phyloP scores from a whole-genome alignment of 2,329 filamentous ascomycete genomes.

The Xylariaceae sp. region DNA sequence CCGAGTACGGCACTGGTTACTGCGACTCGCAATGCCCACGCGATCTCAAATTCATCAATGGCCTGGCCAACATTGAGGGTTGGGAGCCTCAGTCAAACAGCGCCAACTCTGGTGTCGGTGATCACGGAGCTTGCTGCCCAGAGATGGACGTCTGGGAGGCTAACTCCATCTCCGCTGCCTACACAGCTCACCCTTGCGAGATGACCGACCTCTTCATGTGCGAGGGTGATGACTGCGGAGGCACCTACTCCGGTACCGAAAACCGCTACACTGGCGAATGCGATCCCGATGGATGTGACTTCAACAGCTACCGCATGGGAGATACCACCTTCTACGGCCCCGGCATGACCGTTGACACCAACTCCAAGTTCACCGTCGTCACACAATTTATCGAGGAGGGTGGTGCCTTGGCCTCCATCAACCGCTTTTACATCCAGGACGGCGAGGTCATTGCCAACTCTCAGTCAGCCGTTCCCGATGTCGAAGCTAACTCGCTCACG shows the following conservation, averaged over 20 bases:
- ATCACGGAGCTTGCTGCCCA: conserved; percentile 51
- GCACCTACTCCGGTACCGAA: conserved; percentile 36
- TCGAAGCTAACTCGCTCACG: conserved; percentile 42
- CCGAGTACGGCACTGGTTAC: conserved; percentile 56
- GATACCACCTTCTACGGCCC: conserved; percentile 57
- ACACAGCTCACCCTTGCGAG: conserved; percentile 60
- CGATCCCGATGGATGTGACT: conserved; percentile 64
- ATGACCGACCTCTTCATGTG: conserved; percentile 45
- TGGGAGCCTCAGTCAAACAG: conserved; percentile 47
- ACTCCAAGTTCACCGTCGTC: conserved; percentile 55
- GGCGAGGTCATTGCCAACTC: conserved; percentile 47
- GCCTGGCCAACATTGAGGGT: conserved; percentile 44
- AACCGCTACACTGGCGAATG: conserved; percentile 57
- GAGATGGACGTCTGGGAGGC: conserved; percentile 53
- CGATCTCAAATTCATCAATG: conserved; percentile 51
- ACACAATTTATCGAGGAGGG: conserved; percentile 54
- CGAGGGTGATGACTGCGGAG: conserved; percentile 45
- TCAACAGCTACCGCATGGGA: conserved; percentile 63
- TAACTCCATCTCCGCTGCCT: conserved; percentile 56
- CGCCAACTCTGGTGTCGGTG: conserved; percentile 45
- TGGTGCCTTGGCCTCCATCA: conserved; percentile 50
- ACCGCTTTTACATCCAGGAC: conserved; percentile 58
- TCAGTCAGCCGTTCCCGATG: conserved; percentile 30
- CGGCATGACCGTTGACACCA: conserved; percentile 53
- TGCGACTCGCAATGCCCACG: conserved; percentile 48